Evolutionary conservation across 2,329 filamentous ascomycete genomes (phyloP).

Genomic region (Xylariales sp.): DNA sequence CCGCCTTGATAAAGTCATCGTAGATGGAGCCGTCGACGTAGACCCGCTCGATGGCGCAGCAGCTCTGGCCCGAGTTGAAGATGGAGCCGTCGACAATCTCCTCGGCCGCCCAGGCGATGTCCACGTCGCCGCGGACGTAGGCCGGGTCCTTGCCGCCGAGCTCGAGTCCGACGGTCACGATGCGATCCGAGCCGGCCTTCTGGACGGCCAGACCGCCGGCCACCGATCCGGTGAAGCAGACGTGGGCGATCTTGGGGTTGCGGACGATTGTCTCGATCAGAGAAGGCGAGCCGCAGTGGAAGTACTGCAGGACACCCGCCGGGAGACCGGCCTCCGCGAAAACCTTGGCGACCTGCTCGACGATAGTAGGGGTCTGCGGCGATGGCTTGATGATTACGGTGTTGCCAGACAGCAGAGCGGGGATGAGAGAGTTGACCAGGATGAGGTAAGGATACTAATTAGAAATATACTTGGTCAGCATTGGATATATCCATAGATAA

Average conservation of each 20-base stretch:
- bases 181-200: conserved; percentile 74
- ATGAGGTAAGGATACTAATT: conserved; percentile 96
- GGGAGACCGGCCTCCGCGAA: conserved; percentile 81
- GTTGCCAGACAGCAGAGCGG: conserved; percentile 86
- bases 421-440: conserved; percentile 86
- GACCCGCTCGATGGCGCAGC: conserved; percentile 86
- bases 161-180: conserved; percentile 84
- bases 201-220: conserved; percentile 83
- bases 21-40: conserved; percentile 86
- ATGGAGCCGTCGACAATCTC: conserved; percentile 95
- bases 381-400: conserved; percentile 92
- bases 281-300: conserved; percentile 78
- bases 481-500: no score
- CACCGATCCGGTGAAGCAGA: conserved; percentile 94
- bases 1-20: conserved; percentile 73
- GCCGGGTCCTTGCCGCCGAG: conserved; percentile 94
- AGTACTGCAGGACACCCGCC: conserved; percentile 80
- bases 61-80: conserved; percentile 98
- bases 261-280: conserved; percentile 76
- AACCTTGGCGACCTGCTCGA: conserved; percentile 73
- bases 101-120: conserved; percentile 84
- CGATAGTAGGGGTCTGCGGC: conserved; percentile 89
- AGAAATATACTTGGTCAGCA: no score
- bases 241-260: conserved; percentile 69
- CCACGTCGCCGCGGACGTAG: conserved; percentile 81